phyloP scores from a whole-genome alignment of 208 protist species.

The Tritrichomonas musculus region DNA sequence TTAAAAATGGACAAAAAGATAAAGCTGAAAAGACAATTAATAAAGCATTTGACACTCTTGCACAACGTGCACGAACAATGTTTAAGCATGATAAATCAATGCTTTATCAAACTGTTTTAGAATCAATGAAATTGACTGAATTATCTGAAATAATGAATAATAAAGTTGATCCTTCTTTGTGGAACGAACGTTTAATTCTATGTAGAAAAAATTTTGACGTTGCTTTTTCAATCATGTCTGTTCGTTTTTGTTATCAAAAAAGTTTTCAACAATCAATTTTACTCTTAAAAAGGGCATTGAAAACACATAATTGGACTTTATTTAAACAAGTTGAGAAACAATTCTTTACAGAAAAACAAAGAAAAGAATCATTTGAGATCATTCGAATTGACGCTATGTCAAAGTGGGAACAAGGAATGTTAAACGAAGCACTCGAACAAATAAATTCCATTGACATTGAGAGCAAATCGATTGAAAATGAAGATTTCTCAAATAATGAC shows the following conservation, averaged over 20 bases:
- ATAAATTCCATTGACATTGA: neutral
- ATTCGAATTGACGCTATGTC: neutral
- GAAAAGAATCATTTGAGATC: neutral
- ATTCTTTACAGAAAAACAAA: neutral
- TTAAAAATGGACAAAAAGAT: neutral
- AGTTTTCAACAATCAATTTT: neutral
- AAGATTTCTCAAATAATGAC: neutral
- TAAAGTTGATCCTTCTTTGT: neutral
- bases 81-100: constrained; percentile 33
- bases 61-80: neutral
- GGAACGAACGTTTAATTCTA: neutral
- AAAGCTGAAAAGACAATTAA: neutral
- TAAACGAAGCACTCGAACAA: neutral
- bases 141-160: neutral
- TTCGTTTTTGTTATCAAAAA: neutral
- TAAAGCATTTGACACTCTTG: neutral
- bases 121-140: constrained; percentile 1
- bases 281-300: neutral
- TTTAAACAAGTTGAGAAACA: neutral
- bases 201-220: neutral
- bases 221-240: neutral
- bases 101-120: neutral
- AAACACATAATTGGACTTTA: neutral
- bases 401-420: neutral
- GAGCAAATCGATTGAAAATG: neutral